Evolutionary conservation across 768 basidiomycete species (phyloP).

Genomic region (Mycena vitilis): DNA sequence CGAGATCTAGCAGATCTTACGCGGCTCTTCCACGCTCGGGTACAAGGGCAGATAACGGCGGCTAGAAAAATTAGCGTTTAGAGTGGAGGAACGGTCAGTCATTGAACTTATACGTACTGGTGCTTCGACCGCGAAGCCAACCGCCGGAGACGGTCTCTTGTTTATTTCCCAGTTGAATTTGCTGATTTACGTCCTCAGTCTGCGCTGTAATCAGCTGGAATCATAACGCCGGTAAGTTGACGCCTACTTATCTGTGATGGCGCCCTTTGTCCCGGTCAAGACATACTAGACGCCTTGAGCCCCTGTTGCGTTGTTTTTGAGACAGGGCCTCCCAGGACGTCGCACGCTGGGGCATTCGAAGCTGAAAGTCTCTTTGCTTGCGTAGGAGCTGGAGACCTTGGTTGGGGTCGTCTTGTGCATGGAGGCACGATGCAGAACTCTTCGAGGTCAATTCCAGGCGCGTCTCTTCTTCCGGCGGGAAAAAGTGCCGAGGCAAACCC

Average conservation of each 20-base stretch:
- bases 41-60: too few relatives aligned
- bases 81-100: too few relatives aligned
- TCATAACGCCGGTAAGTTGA: too few relatives aligned
- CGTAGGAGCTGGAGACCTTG: too few relatives aligned
- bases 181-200: background rate
- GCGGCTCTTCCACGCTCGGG: background rate
- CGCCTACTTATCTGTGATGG: too few relatives aligned
- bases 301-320: too few relatives aligned
- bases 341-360: background rate
- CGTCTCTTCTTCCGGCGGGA: background rate
- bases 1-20: background rate
- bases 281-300: too few relatives aligned
- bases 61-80: too few relatives aligned
- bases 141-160: conserved; percentile 2
- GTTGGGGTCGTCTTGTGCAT: background rate
- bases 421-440: background rate
- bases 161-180: background rate
- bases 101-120: background rate
- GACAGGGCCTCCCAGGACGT: too few relatives aligned
- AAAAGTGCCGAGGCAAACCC: background rate
- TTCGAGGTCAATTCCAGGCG: background rate
- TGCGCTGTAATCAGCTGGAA: too few relatives aligned
- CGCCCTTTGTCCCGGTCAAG: too few relatives aligned
- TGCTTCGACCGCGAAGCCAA: background rate
- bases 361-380: too few relatives aligned